Percentiles rank a stretch among this genome's conserved stretches.
phyloP scores from a whole-genome alignment of 2,329 filamentous ascomycete species.

The Colletotrichum siamense region DNA sequence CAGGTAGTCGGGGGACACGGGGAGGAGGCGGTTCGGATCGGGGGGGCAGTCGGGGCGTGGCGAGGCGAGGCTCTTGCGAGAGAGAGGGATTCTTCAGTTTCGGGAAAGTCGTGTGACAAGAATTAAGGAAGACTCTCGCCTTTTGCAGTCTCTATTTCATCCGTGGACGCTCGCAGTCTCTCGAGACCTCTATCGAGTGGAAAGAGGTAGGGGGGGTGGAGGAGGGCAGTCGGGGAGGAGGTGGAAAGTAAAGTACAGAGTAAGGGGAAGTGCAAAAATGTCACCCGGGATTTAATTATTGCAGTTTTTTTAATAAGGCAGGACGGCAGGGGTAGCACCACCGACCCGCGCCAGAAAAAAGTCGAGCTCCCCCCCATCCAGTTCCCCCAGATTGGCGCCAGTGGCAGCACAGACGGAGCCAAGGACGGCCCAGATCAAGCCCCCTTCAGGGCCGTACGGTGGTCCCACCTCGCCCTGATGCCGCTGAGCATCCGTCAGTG shows the following conservation, averaged over 20 bases:
- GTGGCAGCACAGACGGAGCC: conserved; percentile 22
- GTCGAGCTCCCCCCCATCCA: conserved; percentile 9
- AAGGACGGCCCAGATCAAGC: conserved; percentile 20
- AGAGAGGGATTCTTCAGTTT: neutral
- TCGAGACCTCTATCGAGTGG: conserved; percentile 3
- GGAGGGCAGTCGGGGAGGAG: neutral
- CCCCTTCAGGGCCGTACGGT: conserved; percentile 11
- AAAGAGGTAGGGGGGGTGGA: neutral
- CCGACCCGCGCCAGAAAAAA: conserved; percentile 14
- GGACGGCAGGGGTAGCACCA: conserved; percentile 22
- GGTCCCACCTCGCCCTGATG: conserved; percentile 11
- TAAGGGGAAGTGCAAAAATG: conserved; percentile 24
- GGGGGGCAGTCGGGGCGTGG: conserved; percentile 2
- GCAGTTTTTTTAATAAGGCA: conserved; percentile 24
- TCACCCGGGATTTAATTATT: conserved; percentile 22
- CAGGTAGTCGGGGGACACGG: neutral
- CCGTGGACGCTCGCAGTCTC: conserved; percentile 17
- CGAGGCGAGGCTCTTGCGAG: neutral
- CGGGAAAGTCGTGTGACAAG: neutral
- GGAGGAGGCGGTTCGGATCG: neutral
- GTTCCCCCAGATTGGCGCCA: conserved; percentile 22
- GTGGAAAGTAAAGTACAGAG: conserved; percentile 14
- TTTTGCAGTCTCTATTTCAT: conserved; percentile 7
- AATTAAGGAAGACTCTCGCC: neutral
- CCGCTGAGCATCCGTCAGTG: neutral